These are phyloP conservation scores for Didymella keratinophila DNA, from an alignment of 2,329 filamentous ascomycete genomes.

Conservation along the genomic window DNA sequence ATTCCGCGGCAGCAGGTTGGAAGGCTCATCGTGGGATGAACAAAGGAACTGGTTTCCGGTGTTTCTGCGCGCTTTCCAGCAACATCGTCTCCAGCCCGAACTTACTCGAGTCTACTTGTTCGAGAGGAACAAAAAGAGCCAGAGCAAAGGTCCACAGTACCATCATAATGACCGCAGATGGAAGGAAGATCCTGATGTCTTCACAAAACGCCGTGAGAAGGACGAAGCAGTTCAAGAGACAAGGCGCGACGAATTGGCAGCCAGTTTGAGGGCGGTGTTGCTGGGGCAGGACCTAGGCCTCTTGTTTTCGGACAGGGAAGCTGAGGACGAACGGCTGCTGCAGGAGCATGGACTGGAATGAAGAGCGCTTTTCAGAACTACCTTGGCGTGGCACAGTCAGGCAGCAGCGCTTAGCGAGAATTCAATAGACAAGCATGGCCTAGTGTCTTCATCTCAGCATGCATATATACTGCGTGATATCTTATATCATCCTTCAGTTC, in stretches of 20 bases:
- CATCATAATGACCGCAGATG: constrained; percentile 9
- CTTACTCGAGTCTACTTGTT: constrained; percentile 3
- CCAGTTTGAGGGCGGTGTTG: constrained; percentile 8
- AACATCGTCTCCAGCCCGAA: not conserved
- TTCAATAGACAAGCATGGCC: not conserved
- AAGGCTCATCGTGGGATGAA: not conserved
- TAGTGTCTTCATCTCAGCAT: not conserved
- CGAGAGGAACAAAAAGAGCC: not conserved
- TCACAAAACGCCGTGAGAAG: not conserved
- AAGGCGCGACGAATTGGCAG: constrained; percentile 1
- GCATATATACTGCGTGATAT: not conserved
- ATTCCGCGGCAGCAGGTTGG: constrained; percentile 6
- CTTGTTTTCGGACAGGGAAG: constrained; percentile 10
- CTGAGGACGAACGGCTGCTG: constrained; percentile 6
- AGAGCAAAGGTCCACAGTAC: not conserved
- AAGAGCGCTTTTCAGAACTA: not conserved
- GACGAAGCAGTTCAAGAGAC: not conserved
- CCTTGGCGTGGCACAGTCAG: not conserved
- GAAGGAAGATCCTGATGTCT: not conserved
- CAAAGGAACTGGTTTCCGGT: constrained; percentile 3
- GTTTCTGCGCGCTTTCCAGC: constrained; percentile 14
- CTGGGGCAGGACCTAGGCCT: not conserved
- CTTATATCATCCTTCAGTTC: not conserved
- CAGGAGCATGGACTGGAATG: not conserved
- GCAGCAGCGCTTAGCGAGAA: constrained; percentile 5